Evolutionary conservation across 140 eudicot species (phyloP), one percentile per base, ranked within the genome.

Genomic region (Cichorium intybus): DNA sequence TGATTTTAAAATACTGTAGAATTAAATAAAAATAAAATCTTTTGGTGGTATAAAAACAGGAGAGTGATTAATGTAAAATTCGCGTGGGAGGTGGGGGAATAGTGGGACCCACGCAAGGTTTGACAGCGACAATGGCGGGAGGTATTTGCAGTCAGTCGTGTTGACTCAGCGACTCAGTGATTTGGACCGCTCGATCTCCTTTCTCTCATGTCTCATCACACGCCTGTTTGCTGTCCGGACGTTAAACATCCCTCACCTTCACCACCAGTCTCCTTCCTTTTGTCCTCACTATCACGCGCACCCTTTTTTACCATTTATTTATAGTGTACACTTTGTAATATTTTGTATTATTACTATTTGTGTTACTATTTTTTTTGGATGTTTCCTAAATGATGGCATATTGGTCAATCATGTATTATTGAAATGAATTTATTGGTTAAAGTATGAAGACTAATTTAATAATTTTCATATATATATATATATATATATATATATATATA

Each of bases 101-200:
- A 6, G 18, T 59, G 67, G 83, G 45, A 23, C 79, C 54, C 59
- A 49, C 17, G 6, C n/a, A 24, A 21, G 16, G n/a, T 67, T 72
- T 72, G 80, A 75, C 84, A 70, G 85, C 81, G 67, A 75, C 51
- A 75, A 55, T 59, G 41, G 71, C 72, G 78, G 80, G 79, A 52
- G 75, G 29, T 50, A 67, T 75, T 80, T 43, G 18, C 48, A 41
- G 48, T 17, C 4, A 41, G 7, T 41, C 48, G 48, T 41, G 48
- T 12, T 73, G 79, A 64, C 64, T 56, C 70, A 34, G 60, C 61
- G 75, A 68, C 29, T 55, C 56, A 55, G 72, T 24, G 71, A 14
- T 60, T 24, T 50, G 35, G 48, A 27, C 70, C 61, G 23, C 69
- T 23, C 34, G 47, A 27, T 31, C 60, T 45, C 66, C 14, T 41